Conservation (phyloP, 495 filamentous ascomycete genomes). For the Hypoxylon fuscum region DNA sequence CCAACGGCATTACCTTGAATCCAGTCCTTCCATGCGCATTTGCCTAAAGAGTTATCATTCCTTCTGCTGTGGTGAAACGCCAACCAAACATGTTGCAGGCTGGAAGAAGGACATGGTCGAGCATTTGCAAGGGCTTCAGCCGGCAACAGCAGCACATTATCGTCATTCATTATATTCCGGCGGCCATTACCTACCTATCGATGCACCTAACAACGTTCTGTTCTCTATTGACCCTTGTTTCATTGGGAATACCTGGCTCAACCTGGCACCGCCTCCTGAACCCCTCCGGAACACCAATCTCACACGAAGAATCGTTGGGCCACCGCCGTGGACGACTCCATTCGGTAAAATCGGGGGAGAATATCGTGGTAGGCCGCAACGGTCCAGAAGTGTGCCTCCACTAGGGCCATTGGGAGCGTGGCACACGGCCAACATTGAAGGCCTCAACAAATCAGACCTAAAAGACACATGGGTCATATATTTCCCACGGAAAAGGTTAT, state of each 20-base stretch:
- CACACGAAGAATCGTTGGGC: background rate
- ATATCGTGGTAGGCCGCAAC: constrained; percentile 14
- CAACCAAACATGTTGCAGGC: background rate
- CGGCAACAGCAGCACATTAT: constrained; percentile 14
- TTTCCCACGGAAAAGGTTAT: constrained; percentile 40
- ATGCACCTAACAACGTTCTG: constrained; percentile 4
- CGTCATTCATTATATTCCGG: constrained; percentile 35
- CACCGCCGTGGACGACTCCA: background rate
- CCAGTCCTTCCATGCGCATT: constrained; percentile 34
- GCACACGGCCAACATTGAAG: constrained; percentile 15
- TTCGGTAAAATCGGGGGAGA: background rate
- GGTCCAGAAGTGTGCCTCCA: constrained; percentile 41
- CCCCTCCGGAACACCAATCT: too few species aligned
- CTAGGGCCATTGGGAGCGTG: constrained; percentile 29
- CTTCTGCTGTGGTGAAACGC: background rate
- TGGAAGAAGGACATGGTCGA: constrained; percentile 34
- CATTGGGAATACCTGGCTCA: constrained; percentile 2
- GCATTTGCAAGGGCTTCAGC: constrained; percentile 23
- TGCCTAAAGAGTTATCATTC: constrained; percentile 25
- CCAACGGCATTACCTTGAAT: constrained; percentile 46
- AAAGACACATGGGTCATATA: constrained; percentile 23
- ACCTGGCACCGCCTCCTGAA: background rate
- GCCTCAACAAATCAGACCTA: background rate
- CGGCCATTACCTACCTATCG: constrained; percentile 19
- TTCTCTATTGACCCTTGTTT: constrained; percentile 33